A percentile compares a stretch with the other conserved stretches of the same genome.
Evolutionary conservation across 352 stramenopile genomes (phyloP).

Genomic region (Phytophthora pinifolia): DNA sequence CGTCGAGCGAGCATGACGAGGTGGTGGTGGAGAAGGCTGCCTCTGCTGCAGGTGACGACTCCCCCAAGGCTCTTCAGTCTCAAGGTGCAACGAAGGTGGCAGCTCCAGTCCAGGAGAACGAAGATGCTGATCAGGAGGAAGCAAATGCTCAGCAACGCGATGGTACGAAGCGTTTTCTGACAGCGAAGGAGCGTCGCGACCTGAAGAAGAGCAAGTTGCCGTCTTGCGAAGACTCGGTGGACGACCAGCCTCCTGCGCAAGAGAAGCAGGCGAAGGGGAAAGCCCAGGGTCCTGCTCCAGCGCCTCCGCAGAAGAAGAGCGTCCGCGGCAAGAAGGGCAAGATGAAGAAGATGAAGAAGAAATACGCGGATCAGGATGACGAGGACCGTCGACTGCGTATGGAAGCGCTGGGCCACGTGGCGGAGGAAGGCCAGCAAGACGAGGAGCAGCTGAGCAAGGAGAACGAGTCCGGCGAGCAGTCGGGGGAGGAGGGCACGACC

Average conservation of each 20-base stretch:
- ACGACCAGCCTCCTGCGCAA: conserved; percentile 15
- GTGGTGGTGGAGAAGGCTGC: not conserved
- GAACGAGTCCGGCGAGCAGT: conserved; percentile 23
- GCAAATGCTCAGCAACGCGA: conserved; percentile 19
- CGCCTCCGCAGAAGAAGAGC: conserved; percentile 33
- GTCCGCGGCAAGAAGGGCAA: conserved; percentile 94
- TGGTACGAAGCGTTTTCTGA: conserved; percentile 61
- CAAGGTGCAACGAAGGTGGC: conserved; percentile 12
- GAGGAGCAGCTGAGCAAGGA: conserved; percentile 19
- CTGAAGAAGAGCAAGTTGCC: conserved; percentile 67
- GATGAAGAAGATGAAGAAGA: conserved; percentile 96
- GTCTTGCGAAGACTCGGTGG: conserved; percentile 14
- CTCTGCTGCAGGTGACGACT: not conserved
- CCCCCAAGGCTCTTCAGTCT: not conserved
- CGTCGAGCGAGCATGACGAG: not conserved
- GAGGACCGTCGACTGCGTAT: conserved; percentile 94
- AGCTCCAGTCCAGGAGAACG: conserved; percentile 6
- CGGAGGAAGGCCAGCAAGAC: conserved; percentile 38
- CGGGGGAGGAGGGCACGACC: conserved; percentile 8
- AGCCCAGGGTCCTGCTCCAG: conserved; percentile 3
- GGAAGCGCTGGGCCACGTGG: conserved; percentile 81
- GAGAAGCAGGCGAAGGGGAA: conserved; percentile 46
- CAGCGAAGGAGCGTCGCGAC: conserved; percentile 76
- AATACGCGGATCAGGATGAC: conserved; percentile 97
- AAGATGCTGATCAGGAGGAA: conserved; percentile 17